These are phyloP conservation scores for Cyberlindnera japonica DNA, from an alignment of 805 yeast species.

Conservation along the genomic window DNA sequence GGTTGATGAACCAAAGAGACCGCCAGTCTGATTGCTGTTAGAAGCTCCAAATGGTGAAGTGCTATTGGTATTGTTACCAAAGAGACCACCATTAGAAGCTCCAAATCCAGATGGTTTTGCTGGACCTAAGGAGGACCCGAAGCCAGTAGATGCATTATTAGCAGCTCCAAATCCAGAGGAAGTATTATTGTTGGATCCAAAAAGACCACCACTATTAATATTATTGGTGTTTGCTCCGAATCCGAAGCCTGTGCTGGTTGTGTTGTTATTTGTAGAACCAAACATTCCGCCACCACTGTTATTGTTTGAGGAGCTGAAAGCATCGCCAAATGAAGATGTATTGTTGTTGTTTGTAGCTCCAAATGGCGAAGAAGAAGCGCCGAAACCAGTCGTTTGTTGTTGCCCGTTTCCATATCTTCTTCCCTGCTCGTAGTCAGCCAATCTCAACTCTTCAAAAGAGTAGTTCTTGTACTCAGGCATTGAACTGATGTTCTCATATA, in stretches of 20 bases:
- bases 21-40: conserved; percentile 26
- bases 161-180: background rate
- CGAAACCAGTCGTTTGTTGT: conserved; percentile 33
- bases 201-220: conserved; percentile 22
- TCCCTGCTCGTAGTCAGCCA: conserved; percentile 78
- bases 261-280: conserved; percentile 14
- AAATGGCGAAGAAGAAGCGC: conserved; percentile 33
- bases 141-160: conserved; percentile 18
- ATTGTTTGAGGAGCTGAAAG: conserved; percentile 31
- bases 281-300: conserved; percentile 5
- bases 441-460: conserved; percentile 84
- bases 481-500: conserved; percentile 70
- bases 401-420: conserved; percentile 53
- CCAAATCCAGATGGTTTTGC: conserved; percentile 32
- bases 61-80: conserved; percentile 29
- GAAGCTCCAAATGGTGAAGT: conserved; percentile 30
- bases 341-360: conserved; percentile 31
- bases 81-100: conserved; percentile 18
- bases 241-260: conserved; percentile 15
- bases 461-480: conserved; percentile 88
- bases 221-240: conserved; percentile 34
- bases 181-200: conserved; percentile 14
- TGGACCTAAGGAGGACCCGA: conserved; percentile 30
- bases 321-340: conserved; percentile 18
- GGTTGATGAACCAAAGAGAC: conserved; percentile 41